These are phyloP conservation scores for Cercospora sp. DNA, from an alignment of 2,329 filamentous ascomycete genomes.

Conservation along the genomic window DNA sequence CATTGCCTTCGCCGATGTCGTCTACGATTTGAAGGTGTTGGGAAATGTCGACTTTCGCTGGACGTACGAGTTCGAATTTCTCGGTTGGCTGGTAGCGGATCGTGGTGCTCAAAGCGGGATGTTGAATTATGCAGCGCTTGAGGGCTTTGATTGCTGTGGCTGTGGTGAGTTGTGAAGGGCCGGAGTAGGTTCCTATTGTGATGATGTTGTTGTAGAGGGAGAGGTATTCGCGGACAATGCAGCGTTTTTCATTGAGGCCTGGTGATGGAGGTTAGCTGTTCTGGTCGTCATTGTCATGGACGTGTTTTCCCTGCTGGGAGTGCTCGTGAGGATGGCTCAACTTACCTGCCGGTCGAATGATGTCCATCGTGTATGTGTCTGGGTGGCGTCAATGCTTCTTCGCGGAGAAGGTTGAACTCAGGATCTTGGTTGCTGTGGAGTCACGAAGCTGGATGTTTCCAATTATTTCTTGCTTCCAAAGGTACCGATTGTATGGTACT, in stretches of 20 bases:
- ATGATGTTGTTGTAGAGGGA: constrained; percentile 46
- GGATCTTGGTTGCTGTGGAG: neutral
- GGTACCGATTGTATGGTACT: neutral
- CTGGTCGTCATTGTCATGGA: neutral
- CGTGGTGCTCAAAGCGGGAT: constrained; percentile 43
- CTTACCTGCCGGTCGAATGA: constrained; percentile 20
- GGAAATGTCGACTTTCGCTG: constrained; percentile 40
- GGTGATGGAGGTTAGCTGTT: neutral
- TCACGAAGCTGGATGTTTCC: neutral
- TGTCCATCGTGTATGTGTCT: constrained; percentile 1
- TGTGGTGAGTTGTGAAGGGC: constrained; percentile 21
- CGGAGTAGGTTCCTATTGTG: constrained; percentile 41
- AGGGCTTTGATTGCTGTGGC: constrained; percentile 38
- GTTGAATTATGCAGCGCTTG: constrained; percentile 42
- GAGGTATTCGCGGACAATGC: constrained; percentile 45
- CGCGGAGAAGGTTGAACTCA: neutral
- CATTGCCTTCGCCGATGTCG: constrained; percentile 12
- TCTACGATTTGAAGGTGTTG: constrained; percentile 44
- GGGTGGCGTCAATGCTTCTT: neutral
- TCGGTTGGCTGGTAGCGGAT: constrained; percentile 43
- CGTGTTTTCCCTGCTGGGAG: neutral
- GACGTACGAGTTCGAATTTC: constrained; percentile 39
- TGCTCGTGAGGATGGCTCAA: neutral
- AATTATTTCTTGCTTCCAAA: neutral
- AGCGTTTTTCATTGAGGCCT: constrained; percentile 40